Conservation (phyloP, 257 asterid genomes). For the Nicotiana attenuata region DNA sequence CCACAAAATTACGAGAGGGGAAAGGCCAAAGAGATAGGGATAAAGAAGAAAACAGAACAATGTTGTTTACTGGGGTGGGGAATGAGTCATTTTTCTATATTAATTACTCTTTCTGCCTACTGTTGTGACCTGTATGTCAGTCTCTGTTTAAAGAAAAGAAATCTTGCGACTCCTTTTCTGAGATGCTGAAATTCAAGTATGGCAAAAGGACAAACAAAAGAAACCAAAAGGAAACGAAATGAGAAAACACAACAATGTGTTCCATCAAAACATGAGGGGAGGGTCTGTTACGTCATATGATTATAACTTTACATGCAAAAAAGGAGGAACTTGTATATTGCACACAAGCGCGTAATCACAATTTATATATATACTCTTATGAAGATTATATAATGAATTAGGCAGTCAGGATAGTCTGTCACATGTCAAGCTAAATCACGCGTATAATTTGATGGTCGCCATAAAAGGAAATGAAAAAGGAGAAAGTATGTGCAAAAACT, state of each 20-base stretch:
- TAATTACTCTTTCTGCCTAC: neutral
- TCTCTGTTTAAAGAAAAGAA: neutral
- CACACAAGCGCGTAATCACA: too few species aligned
- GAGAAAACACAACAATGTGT: neutral
- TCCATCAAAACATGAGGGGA: neutral
- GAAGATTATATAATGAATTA: too few species aligned
- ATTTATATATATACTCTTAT: too few species aligned
- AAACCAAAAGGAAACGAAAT: neutral
- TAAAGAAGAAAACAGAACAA: neutral
- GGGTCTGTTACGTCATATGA: neutral
- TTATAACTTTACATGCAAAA: neutral
- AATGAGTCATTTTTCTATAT: neutral
- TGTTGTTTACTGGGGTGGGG: neutral
- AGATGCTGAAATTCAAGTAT: neutral
- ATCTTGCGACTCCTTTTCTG: neutral
- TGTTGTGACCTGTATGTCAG: neutral
- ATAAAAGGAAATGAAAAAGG: too few species aligned
- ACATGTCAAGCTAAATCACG: too few species aligned
- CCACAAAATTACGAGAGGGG: neutral
- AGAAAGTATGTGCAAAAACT: too few species aligned
- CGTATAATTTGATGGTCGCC: too few species aligned
- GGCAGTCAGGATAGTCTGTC: too few species aligned
- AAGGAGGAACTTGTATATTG: too few species aligned
- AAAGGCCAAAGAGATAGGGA: neutral
- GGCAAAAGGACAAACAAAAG: neutral